phyloP scores from a whole-genome alignment of 2,329 filamentous ascomycete genomes.

The Colletotrichum spaethianum region DNA sequence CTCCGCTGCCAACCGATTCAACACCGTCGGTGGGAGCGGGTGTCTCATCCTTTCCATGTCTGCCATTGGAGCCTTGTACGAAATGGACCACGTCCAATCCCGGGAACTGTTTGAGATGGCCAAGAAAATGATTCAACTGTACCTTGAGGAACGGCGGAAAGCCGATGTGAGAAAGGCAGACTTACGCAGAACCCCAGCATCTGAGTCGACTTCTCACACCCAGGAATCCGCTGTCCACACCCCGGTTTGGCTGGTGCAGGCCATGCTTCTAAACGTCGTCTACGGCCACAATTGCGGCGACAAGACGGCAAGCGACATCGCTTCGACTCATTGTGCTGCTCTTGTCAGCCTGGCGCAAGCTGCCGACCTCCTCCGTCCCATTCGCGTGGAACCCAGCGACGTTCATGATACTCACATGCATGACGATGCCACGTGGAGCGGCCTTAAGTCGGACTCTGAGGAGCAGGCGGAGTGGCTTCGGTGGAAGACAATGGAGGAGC shows the following conservation, averaged over 20 bases:
- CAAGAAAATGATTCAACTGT: constrained; percentile 95
- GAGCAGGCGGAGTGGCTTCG: constrained; percentile 86
- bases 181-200: constrained; percentile 64
- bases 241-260: constrained; percentile 94
- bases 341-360: constrained; percentile 92
- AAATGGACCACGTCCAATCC: constrained; percentile 84
- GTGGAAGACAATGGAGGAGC: constrained; percentile 91
- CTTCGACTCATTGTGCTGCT: constrained; percentile 91
- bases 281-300: constrained; percentile 97
- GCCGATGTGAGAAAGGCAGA: constrained; percentile 81
- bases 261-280: constrained; percentile 95
- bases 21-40: constrained; percentile 81
- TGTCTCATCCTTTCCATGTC: constrained; percentile 92
- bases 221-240: constrained; percentile 79
- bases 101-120: constrained; percentile 92
- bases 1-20: constrained; percentile 69
- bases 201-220: constrained; percentile 62
- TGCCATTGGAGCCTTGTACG: constrained; percentile 81
- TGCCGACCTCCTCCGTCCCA: constrained; percentile 76
- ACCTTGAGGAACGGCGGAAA: constrained; percentile 91
- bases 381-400: constrained; percentile 60
- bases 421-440: constrained; percentile 65
- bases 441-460: constrained; percentile 61
- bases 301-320: constrained; percentile 90
- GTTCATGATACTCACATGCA: constrained; percentile 71